Percentiles rank a stretch among this genome's conserved stretches.
phyloP scores from a whole-genome alignment of 768 basidiomycete genomes.

The Hydnum rufescens region DNA sequence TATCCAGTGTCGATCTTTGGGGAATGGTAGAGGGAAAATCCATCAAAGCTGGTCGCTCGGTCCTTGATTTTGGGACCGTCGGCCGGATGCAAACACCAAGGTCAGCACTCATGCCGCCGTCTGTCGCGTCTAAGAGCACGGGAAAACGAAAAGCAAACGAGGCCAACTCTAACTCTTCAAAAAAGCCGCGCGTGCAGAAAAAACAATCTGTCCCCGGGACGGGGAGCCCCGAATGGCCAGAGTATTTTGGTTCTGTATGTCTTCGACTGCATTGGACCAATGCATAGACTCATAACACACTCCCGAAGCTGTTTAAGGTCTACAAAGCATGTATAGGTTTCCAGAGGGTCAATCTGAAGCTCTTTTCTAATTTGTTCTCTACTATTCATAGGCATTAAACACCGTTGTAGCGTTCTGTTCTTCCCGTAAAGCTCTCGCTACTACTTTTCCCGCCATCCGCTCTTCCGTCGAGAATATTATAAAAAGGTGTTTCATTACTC shows the following conservation, averaged over 20 bases:
- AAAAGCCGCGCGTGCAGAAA: background rate
- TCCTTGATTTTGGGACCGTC: too few relatives aligned
- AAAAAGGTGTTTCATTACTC: conserved; percentile 34
- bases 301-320: conserved; percentile 36
- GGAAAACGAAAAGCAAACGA: conserved; percentile 11
- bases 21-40: too few relatives aligned
- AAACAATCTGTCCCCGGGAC: background rate
- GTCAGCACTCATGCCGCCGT: too few relatives aligned
- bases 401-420: conserved; percentile 78
- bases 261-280: background rate
- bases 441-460: conserved; percentile 55
- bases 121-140: background rate
- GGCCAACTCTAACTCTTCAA: background rate
- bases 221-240: conserved; percentile 29
- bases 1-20: too few relatives aligned
- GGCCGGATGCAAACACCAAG: too few relatives aligned
- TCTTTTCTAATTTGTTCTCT: background rate
- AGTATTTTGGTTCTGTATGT: conserved; percentile 35
- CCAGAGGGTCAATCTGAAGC: too few relatives aligned
- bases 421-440: conserved; percentile 58
- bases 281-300: conserved; percentile 1
- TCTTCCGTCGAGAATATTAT: conserved; percentile 64
- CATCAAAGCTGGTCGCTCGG: too few relatives aligned
- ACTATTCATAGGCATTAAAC: conserved; percentile 45
- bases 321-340: conserved; percentile 30